phyloP scores from a whole-genome alignment of 2,329 filamentous ascomycete genomes.

The Cordyceps javanica region DNA sequence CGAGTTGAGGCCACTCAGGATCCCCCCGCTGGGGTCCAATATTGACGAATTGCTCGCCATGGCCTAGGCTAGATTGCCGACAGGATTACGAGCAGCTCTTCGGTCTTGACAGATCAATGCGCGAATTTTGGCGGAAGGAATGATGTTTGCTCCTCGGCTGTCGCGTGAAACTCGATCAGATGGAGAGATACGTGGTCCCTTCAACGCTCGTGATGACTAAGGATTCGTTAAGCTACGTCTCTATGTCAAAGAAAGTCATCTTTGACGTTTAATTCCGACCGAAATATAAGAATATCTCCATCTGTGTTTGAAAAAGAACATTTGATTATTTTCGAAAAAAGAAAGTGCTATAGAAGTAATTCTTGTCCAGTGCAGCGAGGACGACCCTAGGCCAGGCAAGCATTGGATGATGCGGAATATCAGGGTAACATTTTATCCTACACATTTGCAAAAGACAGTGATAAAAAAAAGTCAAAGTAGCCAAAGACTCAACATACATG shows the following conservation, averaged over 20 bases:
- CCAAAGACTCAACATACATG: no score
- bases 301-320: no score
- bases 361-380: no score
- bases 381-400: no score
- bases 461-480: no score
- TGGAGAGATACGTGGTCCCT: constrained; percentile 9
- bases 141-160: background rate
- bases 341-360: no score
- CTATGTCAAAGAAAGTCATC: background rate
- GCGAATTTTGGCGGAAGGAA: background rate
- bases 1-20: constrained; percentile 25
- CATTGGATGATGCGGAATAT: no score
- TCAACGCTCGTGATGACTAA: constrained; percentile 3
- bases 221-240: background rate
- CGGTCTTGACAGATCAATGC: background rate
- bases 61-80: background rate
- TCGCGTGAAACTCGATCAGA: background rate
- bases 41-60: constrained; percentile 21
- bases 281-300: no score
- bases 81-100: background rate
- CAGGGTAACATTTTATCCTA: no score
- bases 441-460: no score
- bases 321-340: no score
- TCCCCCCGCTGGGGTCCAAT: constrained; percentile 14
- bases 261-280: background rate